These are phyloP conservation scores for Dalbergia cultrata DNA, from an alignment of 306 rosid species.

Conservation along the genomic window DNA sequence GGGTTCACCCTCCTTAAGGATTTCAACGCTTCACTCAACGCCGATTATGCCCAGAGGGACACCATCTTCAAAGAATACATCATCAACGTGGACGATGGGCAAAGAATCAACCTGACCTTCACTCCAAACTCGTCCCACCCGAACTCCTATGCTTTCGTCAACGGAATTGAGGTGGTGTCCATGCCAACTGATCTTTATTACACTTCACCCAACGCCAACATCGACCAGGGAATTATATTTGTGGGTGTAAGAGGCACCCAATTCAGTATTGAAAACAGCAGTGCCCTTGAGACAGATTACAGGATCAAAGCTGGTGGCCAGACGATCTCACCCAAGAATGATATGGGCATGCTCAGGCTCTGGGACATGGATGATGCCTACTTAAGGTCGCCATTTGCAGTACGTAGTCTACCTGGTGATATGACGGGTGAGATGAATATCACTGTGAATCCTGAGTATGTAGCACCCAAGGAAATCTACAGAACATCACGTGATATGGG, in stretches of 20 bases:
- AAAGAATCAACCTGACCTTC: conserved; percentile 50
- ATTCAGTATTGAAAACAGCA: background rate
- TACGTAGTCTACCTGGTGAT: no score
- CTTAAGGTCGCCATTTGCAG: background rate
- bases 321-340: background rate
- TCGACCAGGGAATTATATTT: background rate
- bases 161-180: conserved; percentile 44
- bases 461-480: conserved; percentile 16
- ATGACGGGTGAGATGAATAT: rapidly evolving
- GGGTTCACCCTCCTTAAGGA: conserved; percentile 38
- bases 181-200: conserved; percentile 62
- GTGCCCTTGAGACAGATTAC: background rate
- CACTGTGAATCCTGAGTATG: background rate
- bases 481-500: conserved; percentile 27
- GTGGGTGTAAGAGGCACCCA: background rate
- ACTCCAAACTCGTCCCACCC: conserved; percentile 20
- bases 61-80: conserved; percentile 44
- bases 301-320: background rate
- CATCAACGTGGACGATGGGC: conserved; percentile 22
- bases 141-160: conserved; percentile 46
- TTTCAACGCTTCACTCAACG: conserved; percentile 27
- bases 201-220: background rate
- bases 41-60: background rate
- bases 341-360: background rate
- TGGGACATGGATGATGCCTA: background rate